phyloP scores from a whole-genome alignment of 495 filamentous ascomycete species.

The Rostrohypoxylon terebratum region DNA sequence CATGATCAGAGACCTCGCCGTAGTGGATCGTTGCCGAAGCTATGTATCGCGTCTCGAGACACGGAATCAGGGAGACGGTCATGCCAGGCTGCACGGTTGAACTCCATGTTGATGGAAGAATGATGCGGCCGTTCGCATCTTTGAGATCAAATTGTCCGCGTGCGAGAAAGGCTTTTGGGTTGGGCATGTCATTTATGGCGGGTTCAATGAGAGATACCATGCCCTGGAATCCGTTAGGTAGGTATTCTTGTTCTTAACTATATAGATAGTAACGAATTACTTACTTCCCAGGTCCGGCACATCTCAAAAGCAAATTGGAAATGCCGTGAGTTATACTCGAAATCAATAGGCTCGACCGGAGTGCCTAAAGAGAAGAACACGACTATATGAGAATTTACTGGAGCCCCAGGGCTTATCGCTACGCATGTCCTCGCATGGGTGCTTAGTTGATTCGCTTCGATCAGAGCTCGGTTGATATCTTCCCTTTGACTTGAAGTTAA shows the following conservation, averaged over 20 bases:
- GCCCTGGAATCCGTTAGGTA: slow-evolving; percentile 6
- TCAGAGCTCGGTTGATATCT: slow-evolving; percentile 1
- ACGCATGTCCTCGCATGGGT: slow-evolving; percentile 13
- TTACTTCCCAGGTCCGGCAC: slow-evolving; percentile 36
- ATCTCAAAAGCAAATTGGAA: slow-evolving; percentile 27
- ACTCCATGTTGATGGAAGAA: slow-evolving; percentile 19
- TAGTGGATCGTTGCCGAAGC: no score
- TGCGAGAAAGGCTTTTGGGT: not conserved
- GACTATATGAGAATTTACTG: not conserved
- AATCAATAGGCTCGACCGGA: slow-evolving; percentile 6
- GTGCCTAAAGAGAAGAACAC: slow-evolving; percentile 16
- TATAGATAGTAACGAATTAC: not conserved
- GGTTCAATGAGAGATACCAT: slow-evolving; percentile 17
- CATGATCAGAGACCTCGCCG: no score
- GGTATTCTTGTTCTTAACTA: not conserved
- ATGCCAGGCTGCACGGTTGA: slow-evolving; percentile 16
- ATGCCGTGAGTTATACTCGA: not conserved
- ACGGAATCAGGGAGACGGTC: slow-evolving; percentile 15
- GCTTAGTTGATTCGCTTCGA: slow-evolving; percentile 14
- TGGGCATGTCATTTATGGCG: not conserved
- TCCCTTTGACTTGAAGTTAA: slow-evolving; percentile 9
- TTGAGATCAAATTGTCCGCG: not conserved
- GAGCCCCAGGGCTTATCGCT: slow-evolving; percentile 9
- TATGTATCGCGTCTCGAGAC: no score
- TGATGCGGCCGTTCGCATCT: not conserved